Evolutionary conservation across 1,284 basidiomycete genomes (phyloP), one percentile per base, ranked within the genome.

Genomic region (Peniophora sp.): DNA sequence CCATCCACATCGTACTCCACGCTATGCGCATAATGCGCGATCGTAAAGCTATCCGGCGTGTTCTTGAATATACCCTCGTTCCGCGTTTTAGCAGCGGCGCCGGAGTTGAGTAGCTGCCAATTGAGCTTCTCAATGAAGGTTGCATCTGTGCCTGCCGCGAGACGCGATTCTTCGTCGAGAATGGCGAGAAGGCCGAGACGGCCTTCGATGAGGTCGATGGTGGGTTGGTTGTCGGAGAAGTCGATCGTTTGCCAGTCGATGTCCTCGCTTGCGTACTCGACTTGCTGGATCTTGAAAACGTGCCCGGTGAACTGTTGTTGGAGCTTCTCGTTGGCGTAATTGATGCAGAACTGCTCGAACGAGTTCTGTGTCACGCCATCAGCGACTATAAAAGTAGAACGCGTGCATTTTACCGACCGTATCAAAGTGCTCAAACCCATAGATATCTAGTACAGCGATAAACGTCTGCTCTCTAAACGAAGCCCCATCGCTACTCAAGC

Each of bases 221-320:
- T 97, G 32, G 93, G 93, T 65, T 98, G 96, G 64, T 97, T 98
- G 70, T 99, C 96, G 12, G 89, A 91, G 69, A 97, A 99, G 64
- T 97, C 92, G 68, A 99, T 98, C 70, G 98, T 98, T 1, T 91
- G 97, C 96, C 96, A 99, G 64, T 95, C 92, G 68, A 99, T 99
- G 70, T 97, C 81, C 66, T 99, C 96, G 52, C 93, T 90, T 51
- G 97, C 81, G 64, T 98, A 99, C 71, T 99, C 96, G 66, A 97
- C 96, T 73, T 99, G 96, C 65, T 99, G 96, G 25, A 97, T 82
- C 76, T 94, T 94, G 83, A 98, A 98, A 50, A 98, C 96, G 65
- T 98, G 96, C 2, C 92, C 93, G 59, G 96, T 96, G 73, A 96
- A 96, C 88, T 92, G 57, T 66, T 96, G 93, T 61, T 96, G 92